phyloP scores from a whole-genome alignment of 176 grass and related monocot genomes.

The Leersia perrieri region DNA sequence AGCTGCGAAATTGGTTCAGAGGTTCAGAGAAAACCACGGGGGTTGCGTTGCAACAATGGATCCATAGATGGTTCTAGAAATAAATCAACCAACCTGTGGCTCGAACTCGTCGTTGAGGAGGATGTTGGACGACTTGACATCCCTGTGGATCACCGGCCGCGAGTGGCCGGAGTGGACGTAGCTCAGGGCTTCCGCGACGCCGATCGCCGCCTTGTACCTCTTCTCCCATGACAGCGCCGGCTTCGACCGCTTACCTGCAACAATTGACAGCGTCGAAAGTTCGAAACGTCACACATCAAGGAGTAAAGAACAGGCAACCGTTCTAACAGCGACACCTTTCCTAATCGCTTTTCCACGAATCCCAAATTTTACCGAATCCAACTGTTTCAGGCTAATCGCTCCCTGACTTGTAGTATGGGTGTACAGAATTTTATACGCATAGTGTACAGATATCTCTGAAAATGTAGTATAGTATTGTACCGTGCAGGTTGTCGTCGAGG shows the following conservation, averaged over 20 bases:
- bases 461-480: slow-evolving; percentile 26
- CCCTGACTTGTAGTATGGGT: not conserved
- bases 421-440: not conserved
- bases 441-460: not conserved
- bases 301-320: slow-evolving; percentile 9
- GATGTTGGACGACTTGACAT: slow-evolving; percentile 98
- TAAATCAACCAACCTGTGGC: slow-evolving; percentile 62
- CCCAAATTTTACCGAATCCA: not conserved
- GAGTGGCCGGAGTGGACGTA: slow-evolving; percentile 71
- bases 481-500: slow-evolving; percentile 83
- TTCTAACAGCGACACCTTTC: slow-evolving; percentile 21
- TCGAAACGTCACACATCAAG: not conserved
- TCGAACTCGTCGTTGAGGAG: slow-evolving; percentile 69
- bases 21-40: not conserved
- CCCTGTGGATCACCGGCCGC: slow-evolving; percentile 81
- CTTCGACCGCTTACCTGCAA: slow-evolving; percentile 54
- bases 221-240: slow-evolving; percentile 59
- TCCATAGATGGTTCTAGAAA: not conserved
- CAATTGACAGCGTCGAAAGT: not conserved
- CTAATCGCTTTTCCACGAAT: not conserved
- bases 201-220: slow-evolving; percentile 63
- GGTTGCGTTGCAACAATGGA: not conserved
- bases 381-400: not conserved
- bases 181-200: slow-evolving; percentile 68
- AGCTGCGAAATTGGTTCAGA: slow-evolving; percentile 50